A percentile compares a stretch with the other conserved stretches of the same genome.
Evolutionary conservation across 2,329 filamentous ascomycete genomes (phyloP).

Genomic region (Akanthomyces muscarius): DNA sequence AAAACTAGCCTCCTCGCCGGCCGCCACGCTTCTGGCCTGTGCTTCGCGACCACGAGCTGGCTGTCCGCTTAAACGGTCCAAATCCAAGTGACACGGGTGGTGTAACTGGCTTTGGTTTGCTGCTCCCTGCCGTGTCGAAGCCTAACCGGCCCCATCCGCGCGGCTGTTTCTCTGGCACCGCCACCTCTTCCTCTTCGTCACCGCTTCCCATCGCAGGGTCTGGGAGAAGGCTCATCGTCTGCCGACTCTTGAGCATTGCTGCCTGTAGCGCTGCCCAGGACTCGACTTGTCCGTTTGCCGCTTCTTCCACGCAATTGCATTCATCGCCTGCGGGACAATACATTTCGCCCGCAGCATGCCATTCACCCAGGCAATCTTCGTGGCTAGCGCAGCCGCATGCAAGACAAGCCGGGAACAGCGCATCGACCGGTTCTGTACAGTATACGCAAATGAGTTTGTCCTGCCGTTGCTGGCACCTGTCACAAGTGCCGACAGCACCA

Average conservation of each 20-base stretch:
- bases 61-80: slow-evolving; percentile 16
- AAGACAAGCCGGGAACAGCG: slow-evolving; percentile 58
- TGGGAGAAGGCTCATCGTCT: slow-evolving; percentile 8
- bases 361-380: slow-evolving; percentile 54
- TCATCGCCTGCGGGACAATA: slow-evolving; percentile 62
- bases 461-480: slow-evolving; percentile 52
- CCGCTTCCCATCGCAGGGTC: not conserved
- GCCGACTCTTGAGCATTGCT: slow-evolving; percentile 33
- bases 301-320: slow-evolving; percentile 57
- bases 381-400: slow-evolving; percentile 61
- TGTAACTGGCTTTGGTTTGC: slow-evolving; percentile 1
- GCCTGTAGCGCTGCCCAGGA: slow-evolving; percentile 51
- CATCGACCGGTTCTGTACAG: slow-evolving; percentile 57
- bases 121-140: not conserved
- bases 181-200: not conserved
- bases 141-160: slow-evolving; percentile 8
- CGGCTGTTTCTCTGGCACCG: slow-evolving; percentile 4
- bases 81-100: slow-evolving; percentile 15
- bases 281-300: slow-evolving; percentile 54
- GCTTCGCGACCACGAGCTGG: slow-evolving; percentile 14
- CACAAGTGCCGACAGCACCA: slow-evolving; percentile 47
- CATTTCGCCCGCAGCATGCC: slow-evolving; percentile 53
- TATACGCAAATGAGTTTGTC: slow-evolving; percentile 58
- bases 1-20: slow-evolving; percentile 18
- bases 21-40: slow-evolving; percentile 14